A percentile compares a stretch with the other conserved stretches of the same genome.
Conservation (phyloP, 495 filamentous ascomycete species). For the Xylaria nigripes region DNA sequence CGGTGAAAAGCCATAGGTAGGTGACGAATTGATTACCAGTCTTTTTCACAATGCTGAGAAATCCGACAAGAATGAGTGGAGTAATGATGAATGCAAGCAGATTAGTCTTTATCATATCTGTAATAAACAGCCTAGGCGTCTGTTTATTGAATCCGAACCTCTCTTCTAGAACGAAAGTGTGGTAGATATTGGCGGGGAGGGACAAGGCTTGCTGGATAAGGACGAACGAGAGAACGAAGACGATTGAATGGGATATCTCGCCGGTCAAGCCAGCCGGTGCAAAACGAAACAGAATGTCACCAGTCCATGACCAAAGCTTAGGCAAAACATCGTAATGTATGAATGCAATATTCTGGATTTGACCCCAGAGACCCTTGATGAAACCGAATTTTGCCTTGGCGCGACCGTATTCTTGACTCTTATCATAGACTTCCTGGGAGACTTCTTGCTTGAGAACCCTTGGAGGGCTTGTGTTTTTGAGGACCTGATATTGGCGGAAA, state of each 20-base stretch:
- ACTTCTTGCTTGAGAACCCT: conserved; percentile 80
- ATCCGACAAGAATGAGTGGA: conserved; percentile 78
- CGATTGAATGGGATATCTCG: conserved; percentile 85
- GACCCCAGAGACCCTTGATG: conserved; percentile 69
- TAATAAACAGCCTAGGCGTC: conserved; percentile 79
- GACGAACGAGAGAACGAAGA: conserved; percentile 86
- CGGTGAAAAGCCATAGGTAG: conserved; percentile 89
- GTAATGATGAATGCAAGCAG: conserved; percentile 69
- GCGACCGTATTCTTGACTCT: conserved; percentile 92
- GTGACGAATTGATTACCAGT: conserved; percentile 92
- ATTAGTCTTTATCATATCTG: conserved; percentile 87
- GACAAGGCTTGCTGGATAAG: conserved; percentile 67
- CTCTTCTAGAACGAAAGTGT: conserved; percentile 91
- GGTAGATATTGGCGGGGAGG: conserved; percentile 79
- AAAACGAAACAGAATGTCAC: conserved; percentile 62
- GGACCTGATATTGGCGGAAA: conserved; percentile 75
- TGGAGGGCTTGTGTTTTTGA: conserved; percentile 69
- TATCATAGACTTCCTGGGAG: conserved; percentile 83
- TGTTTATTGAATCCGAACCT: conserved; percentile 99
- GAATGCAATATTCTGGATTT: conserved; percentile 76
- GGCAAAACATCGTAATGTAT: conserved; percentile 87
- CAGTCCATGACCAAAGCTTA: conserved; percentile 78
- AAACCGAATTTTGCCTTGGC: conserved; percentile 88
- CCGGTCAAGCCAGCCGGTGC: conserved; percentile 72
- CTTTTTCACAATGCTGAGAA: conserved; percentile 84